Evolutionary conservation across 202 grass and related monocot genomes (phyloP).

Genomic region (Dendrocalamus latiflorus): DNA sequence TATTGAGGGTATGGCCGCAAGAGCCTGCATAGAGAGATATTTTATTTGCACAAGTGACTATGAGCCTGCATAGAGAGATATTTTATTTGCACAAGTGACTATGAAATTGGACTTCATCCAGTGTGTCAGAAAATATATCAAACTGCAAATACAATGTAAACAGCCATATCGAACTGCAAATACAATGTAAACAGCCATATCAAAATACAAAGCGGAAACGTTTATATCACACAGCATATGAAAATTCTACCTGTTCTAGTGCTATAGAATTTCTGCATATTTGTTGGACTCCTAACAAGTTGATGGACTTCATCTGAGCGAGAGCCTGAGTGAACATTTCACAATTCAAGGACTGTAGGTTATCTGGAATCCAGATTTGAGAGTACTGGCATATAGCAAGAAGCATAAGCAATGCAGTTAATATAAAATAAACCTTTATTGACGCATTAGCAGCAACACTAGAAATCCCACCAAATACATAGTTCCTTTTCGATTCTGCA

Average conservation of each 20-base stretch:
- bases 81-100: constrained; percentile 1
- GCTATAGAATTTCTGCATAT: constrained; percentile 98
- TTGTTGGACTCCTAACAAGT: constrained; percentile 94
- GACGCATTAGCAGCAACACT: constrained; percentile 92
- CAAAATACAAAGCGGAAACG: constrained; percentile 8
- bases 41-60: too few species aligned
- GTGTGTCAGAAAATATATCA: background rate
- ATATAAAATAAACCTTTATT: constrained; percentile 70
- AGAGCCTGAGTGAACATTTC: constrained; percentile 60
- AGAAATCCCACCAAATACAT: constrained; percentile 92
- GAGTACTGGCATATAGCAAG: background rate
- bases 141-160: too few species aligned
- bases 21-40: constrained; percentile 58
- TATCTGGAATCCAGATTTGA: constrained; percentile 7
- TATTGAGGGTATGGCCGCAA: constrained; percentile 84
- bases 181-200: constrained; percentile 2
- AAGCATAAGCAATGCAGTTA: background rate
- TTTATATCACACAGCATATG: constrained; percentile 6
- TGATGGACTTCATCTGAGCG: constrained; percentile 91
- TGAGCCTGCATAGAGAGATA: too few species aligned
- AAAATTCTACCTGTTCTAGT: constrained; percentile 72
- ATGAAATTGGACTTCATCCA: background rate
- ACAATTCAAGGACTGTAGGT: constrained; percentile 7
- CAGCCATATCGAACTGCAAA: too few species aligned
- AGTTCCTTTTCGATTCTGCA: constrained; percentile 78